phyloP scores from a whole-genome alignment of 2,329 filamentous ascomycete genomes.

The Lecanosticta acicola region DNA sequence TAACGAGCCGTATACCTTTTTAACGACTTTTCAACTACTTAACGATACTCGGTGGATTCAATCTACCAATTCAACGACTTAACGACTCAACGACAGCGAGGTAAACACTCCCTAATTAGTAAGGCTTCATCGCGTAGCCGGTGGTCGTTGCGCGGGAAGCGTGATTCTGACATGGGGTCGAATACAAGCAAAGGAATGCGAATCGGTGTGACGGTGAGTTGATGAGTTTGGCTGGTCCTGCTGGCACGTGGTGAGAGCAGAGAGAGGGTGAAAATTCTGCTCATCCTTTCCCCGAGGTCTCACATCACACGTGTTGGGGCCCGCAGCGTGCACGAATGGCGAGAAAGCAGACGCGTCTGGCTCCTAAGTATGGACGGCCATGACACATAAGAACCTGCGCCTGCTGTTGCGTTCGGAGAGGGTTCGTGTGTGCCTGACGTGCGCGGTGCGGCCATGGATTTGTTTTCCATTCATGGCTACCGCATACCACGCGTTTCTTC shows the following conservation, averaged over 20 bases:
- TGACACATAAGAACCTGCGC: conserved; percentile 6
- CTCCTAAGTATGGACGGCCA: conserved; percentile 6
- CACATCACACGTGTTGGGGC: background rate
- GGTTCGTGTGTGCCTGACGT: conserved; percentile 8
- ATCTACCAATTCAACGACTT: too few species aligned
- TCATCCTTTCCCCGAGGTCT: background rate
- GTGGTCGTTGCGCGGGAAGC: too few species aligned
- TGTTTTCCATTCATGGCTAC: conserved; percentile 11
- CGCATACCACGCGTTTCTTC: conserved; percentile 10
- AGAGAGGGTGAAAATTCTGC: background rate
- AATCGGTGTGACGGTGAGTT: too few species aligned
- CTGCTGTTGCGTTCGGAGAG: background rate
- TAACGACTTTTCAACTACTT: too few species aligned
- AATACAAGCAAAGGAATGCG: too few species aligned
- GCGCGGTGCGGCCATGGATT: conserved; percentile 7
- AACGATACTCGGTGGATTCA: too few species aligned
- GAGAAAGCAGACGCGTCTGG: background rate
- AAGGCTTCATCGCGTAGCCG: too few species aligned
- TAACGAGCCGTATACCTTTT: too few species aligned
- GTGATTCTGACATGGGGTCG: too few species aligned
- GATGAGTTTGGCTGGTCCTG: too few species aligned
- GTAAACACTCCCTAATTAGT: too few species aligned
- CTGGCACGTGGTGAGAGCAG: background rate
- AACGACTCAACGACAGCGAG: too few species aligned
- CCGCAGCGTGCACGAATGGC: background rate